phyloP scores from a whole-genome alignment of 495 filamentous ascomycete species.

The Penicillium waksmanii region DNA sequence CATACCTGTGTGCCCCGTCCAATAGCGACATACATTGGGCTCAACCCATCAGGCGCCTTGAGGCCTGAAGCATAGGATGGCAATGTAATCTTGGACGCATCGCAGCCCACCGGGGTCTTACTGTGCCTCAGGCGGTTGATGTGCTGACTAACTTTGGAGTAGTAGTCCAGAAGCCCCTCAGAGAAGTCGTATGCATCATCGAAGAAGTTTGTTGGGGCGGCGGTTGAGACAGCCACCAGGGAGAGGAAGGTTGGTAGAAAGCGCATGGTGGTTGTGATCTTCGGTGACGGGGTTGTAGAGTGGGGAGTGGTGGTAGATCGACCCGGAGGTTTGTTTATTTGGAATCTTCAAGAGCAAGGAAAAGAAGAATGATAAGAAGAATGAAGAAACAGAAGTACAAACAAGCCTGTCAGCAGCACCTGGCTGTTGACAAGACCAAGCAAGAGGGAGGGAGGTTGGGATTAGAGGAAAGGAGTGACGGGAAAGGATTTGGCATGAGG shows the following conservation, averaged over 20 bases:
- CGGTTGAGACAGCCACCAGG: conserved; percentile 37
- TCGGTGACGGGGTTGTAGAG: conserved; percentile 1
- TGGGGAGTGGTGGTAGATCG: not conserved
- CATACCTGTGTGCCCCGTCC: conserved; percentile 75
- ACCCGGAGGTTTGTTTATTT: conserved; percentile 2
- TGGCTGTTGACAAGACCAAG: conserved; percentile 12
- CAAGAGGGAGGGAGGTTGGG: conserved; percentile 4
- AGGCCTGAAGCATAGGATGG: conserved; percentile 52
- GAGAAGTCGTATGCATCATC: conserved; percentile 44
- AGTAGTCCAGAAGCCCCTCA: conserved; percentile 40
- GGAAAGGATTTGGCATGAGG: conserved; percentile 15
- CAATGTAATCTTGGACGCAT: conserved; percentile 41
- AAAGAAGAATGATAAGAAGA: not conserved
- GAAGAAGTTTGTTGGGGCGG: conserved; percentile 40
- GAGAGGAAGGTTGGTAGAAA: conserved; percentile 32
- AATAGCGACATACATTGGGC: conserved; percentile 74
- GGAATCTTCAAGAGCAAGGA: not conserved
- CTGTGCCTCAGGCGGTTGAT: conserved; percentile 32
- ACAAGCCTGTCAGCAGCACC: conserved; percentile 22
- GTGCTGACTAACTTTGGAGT: conserved; percentile 43
- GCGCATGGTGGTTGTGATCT: conserved; percentile 35
- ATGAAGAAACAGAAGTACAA: not conserved
- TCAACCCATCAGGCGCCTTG: conserved; percentile 59
- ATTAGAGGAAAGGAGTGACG: conserved; percentile 21
- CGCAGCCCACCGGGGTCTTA: conserved; percentile 34